Evolutionary conservation across 805 yeast species (phyloP).

Genomic region (Barnettozyma wickerhamii): DNA sequence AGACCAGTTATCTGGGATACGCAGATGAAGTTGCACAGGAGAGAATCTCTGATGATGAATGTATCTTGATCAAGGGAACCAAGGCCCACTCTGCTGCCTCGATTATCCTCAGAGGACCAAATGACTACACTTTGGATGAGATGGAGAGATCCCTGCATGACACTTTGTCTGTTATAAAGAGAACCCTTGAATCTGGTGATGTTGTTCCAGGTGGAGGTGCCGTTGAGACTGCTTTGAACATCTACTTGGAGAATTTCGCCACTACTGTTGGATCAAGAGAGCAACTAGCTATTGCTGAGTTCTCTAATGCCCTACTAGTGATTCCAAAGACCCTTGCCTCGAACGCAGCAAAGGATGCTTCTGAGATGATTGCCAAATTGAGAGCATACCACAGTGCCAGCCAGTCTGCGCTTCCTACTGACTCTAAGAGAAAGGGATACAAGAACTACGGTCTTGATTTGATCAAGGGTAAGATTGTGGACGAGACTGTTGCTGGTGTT

Average conservation of each 20-base stretch:
- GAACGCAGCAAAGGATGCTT: constrained; percentile 96
- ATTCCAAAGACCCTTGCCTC: constrained; percentile 97
- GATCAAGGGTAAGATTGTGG: constrained; percentile 86
- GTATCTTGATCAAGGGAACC: constrained; percentile 87
- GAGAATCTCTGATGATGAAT: constrained; percentile 90
- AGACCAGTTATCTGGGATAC: constrained; percentile 73
- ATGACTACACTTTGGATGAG: constrained; percentile 92
- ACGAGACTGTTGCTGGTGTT: constrained; percentile 80
- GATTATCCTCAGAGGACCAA: constrained; percentile 90
- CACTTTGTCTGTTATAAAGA: constrained; percentile 88
- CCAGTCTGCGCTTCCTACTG: constrained; percentile 82
- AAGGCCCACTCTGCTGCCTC: constrained; percentile 94
- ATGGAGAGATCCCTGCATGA: constrained; percentile 98
- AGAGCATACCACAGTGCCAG: constrained; percentile 96
- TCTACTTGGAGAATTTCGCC: constrained; percentile 93
- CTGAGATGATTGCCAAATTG: constrained; percentile 90
- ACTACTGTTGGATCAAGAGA: constrained; percentile 97
- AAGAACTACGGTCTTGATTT: constrained; percentile 91
- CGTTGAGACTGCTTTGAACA: constrained; percentile 92
- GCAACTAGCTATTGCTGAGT: constrained; percentile 96
- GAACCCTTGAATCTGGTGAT: constrained; percentile 89
- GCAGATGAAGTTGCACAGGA: constrained; percentile 94
- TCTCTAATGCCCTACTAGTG: constrained; percentile 82
- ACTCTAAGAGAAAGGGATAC: constrained; percentile 77
- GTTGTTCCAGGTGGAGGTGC: constrained; percentile 99